phyloP scores from a whole-genome alignment of 176 grass and related monocot species.

The Oryza meyeriana region DNA sequence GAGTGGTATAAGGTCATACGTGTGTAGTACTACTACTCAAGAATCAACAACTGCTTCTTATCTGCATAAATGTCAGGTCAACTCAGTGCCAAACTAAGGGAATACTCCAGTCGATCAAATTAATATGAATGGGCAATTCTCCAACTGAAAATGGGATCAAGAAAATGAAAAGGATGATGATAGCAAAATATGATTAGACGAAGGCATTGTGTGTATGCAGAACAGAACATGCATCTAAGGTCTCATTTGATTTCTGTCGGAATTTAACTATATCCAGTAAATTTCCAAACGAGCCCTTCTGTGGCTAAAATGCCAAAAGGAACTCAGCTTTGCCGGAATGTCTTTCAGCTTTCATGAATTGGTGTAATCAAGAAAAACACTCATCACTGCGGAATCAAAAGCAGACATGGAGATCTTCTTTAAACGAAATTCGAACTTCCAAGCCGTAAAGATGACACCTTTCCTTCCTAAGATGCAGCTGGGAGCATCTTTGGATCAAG shows the following conservation, averaged over 20 bases:
- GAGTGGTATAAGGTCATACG: background rate
- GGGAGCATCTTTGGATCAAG: conserved; percentile 45
- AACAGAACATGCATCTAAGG: background rate
- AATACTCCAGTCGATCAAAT: background rate
- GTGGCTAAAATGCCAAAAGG: conserved; percentile 17
- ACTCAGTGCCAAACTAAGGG: conserved; percentile 5
- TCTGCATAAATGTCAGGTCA: conserved; percentile 20
- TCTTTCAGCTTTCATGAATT: background rate
- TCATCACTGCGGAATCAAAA: conserved; percentile 15
- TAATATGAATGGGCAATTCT: background rate
- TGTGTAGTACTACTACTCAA: background rate
- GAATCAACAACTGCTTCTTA: conserved; percentile 28
- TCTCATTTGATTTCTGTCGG: background rate
- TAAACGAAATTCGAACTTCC: conserved; percentile 32
- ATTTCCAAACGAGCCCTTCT: background rate
- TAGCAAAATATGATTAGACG: conserved; percentile 10
- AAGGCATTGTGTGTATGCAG: background rate
- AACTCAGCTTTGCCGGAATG: conserved; percentile 10
- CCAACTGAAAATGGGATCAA: background rate
- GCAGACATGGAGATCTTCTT: conserved; percentile 24
- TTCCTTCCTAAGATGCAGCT: conserved; percentile 23
- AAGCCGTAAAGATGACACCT: conserved; percentile 18
- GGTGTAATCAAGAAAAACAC: conserved; percentile 6
- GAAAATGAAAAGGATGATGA: background rate
- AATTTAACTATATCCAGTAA: too few relatives aligned